phyloP scores from a whole-genome alignment of 495 filamentous ascomycete species.

The Penicillium herquei region DNA sequence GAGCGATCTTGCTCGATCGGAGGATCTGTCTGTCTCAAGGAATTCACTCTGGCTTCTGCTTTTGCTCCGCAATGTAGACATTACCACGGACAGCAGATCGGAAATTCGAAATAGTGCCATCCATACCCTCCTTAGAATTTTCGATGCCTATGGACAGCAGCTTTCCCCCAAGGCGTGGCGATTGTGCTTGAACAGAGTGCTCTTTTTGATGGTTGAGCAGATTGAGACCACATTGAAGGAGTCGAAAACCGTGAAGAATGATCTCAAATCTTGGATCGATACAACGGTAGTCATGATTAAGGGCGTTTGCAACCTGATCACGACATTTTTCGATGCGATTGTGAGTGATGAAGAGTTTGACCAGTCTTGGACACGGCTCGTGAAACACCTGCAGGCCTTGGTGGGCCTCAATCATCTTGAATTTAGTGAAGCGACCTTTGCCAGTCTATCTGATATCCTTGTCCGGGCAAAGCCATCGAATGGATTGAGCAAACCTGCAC shows the following conservation, averaged over 20 bases:
- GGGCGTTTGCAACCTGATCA: constrained; percentile 65
- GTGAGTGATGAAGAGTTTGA: constrained; percentile 56
- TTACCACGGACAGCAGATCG: constrained; percentile 73
- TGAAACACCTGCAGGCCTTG: constrained; percentile 61
- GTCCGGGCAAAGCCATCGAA: constrained; percentile 46
- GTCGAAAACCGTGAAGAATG: constrained; percentile 21
- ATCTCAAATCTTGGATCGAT: constrained; percentile 64
- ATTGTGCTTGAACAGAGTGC: constrained; percentile 73
- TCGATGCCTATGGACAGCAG: constrained; percentile 84
- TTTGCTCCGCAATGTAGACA: constrained; percentile 70
- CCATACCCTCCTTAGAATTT: constrained; percentile 86
- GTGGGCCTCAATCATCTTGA: constrained; percentile 60
- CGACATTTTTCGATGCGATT: constrained; percentile 63
- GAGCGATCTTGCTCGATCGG: constrained; percentile 29
- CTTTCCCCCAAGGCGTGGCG: constrained; percentile 78
- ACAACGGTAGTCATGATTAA: constrained; percentile 72
- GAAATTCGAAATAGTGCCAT: constrained; percentile 91
- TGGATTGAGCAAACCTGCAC: constrained; percentile 54
- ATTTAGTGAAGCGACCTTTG: constrained; percentile 71
- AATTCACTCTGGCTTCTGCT: constrained; percentile 80
- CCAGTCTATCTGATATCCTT: constrained; percentile 64
- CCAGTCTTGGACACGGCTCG: constrained; percentile 65
- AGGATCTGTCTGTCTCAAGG: constrained; percentile 39
- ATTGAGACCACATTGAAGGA: constrained; percentile 29
- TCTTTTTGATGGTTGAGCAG: constrained; percentile 69